Evolutionary conservation across 2,329 filamentous ascomycete species (phyloP), one percentile per base, ranked within the genome.

Genomic region (Colletotrichum melonis): DNA sequence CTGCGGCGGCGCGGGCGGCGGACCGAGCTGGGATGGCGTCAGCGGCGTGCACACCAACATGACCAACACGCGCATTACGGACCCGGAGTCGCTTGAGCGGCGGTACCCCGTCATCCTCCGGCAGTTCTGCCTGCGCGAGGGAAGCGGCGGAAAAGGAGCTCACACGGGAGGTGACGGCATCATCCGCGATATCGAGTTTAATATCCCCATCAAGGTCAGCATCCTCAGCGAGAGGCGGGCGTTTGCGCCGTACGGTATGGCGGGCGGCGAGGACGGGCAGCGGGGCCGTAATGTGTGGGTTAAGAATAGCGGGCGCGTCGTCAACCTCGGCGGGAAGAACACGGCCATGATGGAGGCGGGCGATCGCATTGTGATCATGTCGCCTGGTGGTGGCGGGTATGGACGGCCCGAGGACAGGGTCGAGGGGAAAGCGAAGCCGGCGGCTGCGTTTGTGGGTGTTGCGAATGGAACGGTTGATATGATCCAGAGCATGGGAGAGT

Each of bases 31-130:
- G 93, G 86, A 93, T 74, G 94, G 94, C 42, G 92, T 92, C 9
- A 90, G 86, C 65, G 93, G 92, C 30, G 93, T 95, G 24, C 93
- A 96, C 79, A 92, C 90, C 1, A 93, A 96, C 82, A 95, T 95
- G 92, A 96, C 94, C 5, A 97, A 97, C 81, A 96, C 94, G 4
- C 88, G 93, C 14, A 96, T 95, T 78, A 95, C 94, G 0, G 94
- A 96, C 79, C 87, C 92, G 0, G 94, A 97, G 80, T 89, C 95
- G 7, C 93, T 96, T 75, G 94, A 96, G 83, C 86, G 92, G 30
- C 85, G 94, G 19, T 95, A 95, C 78, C 93, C 93, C 0, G 92
- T 94, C 2, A 79, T 97, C 1, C 84, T 97, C 32, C 86, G 92
- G 6, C 89, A 93, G 77, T 96, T 95, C 80, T 87, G 88, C 9